Evolutionary conservation across 2,329 filamentous ascomycete species (phyloP), one percentile per base, ranked within the genome.

Genomic region (Didymella segeticola): DNA sequence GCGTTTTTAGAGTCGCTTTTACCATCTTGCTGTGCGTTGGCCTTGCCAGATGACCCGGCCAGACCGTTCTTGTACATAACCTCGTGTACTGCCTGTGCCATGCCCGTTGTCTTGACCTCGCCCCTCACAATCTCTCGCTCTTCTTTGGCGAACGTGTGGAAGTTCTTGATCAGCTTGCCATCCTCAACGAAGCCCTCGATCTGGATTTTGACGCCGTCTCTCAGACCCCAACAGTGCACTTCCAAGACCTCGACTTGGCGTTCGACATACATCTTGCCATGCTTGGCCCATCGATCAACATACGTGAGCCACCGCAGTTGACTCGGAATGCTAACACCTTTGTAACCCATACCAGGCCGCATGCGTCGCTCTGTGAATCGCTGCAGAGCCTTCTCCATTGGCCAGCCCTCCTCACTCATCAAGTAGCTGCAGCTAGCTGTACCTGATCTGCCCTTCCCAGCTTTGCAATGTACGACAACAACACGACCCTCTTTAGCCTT

Each of bases 391-490:
- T 89, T 85, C 43, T 84, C 80, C 33, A 82, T 75, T 25, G 78
- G 81, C 88, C 87, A 90, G 4, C 85, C 86, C 68, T 95, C 89
- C 71, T 98, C 90, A 7, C 89, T 87, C 65, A 99, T 95, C 53
- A 99, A 79, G 72, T 96, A 98, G 64, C 89, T 90, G 75, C 91
- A 96, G 25, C 89, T 88, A 65, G 91, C 86, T 0, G 91, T 96
- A 4, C 95, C 95, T 61, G 91, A 96, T 43, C 95, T 83, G 1
- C 95, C 95, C 75, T 99, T 99, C 2, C 95, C 95, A 1, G 95
- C 95, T 73, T 98, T 98, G 80, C 95, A 98, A 75, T 99, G 95
- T 7, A 98, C 91, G 6, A 98, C 93, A 0, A 89, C 89, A 0
- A 98, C 91, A 27, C 91, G 82, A 30, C 79, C 78, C 20, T 74